Base-by-base conservation (phyloP, 306 rosid species). In the Begonia masoniana region DNA sequence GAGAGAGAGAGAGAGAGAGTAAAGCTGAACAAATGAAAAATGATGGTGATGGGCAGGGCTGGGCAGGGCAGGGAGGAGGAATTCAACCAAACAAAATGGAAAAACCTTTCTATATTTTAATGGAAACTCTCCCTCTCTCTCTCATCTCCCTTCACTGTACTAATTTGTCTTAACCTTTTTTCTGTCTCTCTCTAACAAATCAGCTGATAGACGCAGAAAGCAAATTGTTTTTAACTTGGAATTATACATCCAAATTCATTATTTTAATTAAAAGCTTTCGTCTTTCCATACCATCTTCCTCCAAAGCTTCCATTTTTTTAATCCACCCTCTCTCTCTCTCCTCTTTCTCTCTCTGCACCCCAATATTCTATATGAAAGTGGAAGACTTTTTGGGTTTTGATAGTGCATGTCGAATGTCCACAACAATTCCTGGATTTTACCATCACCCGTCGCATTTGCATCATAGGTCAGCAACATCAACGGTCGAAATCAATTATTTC, bases 81-180 rank as follows among this genome's bases (percentile, higher is more conserved):
- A 68, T 78, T 78, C 70, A 76, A 68, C 72, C 66, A 63, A 78
- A 73, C 74, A 66, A 57, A 70, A 81, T 68, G 73, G 73, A 63
- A 68, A 31, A 64, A 49, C 54, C 53, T 46, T 74, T 23, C 11
- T 68, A 73, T 71, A 66, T 63, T 77, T 70, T 72, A 67, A 60
- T 43, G 39, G 16, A 12, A 53, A 50, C 17, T 56, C 67, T 55
- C 59, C 56, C 55, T 54, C 61, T 52, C 52, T 15, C 52, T 47
- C 51, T 9, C 65, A 52, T 21, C 24, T 6, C 8, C 39, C 39
- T 69, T 0, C 39, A 31, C 39, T 31, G 39, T 31, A 31, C 10
- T 31, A 50, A 13, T 68, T 68, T 74, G 75, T 70, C 73, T 69
- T 61, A 54, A 54, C 53, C 81, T 68, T 81, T 68, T 71, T 64